phyloP scores from a whole-genome alignment of 805 yeast species.

The Saturnispora bothae region DNA sequence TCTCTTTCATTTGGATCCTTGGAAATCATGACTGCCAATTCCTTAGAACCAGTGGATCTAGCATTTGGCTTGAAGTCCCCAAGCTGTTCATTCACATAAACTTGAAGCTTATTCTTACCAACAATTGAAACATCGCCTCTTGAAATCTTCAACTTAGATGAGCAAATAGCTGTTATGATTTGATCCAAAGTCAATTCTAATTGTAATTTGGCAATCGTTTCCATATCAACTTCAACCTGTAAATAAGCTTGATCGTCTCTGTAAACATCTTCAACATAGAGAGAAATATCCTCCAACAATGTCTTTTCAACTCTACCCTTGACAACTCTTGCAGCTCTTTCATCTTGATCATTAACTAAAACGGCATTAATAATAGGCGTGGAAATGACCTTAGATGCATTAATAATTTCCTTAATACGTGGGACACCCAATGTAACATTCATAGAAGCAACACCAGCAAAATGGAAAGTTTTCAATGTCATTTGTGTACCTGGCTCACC shows the following conservation, averaged over 20 bases:
- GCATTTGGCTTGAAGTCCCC: slow-evolving; percentile 33
- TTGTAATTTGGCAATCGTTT: slow-evolving; percentile 81
- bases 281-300: slow-evolving; percentile 72
- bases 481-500: slow-evolving; percentile 99
- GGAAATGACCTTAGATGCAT: slow-evolving; percentile 89
- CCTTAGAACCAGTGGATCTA: slow-evolving; percentile 29
- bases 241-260: slow-evolving; percentile 67
- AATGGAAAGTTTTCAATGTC: slow-evolving; percentile 73
- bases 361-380: slow-evolving; percentile 96
- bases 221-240: slow-evolving; percentile 70
- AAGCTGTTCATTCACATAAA: slow-evolving; percentile 41
- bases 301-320: slow-evolving; percentile 97
- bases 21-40: slow-evolving; percentile 19
- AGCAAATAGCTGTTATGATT: slow-evolving; percentile 69
- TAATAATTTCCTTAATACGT: slow-evolving; percentile 96
- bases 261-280: slow-evolving; percentile 88
- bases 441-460: slow-evolving; percentile 99
- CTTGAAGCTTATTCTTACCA: slow-evolving; percentile 57
- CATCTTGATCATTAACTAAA: slow-evolving; percentile 85
- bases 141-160: slow-evolving; percentile 77
- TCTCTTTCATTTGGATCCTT: slow-evolving; percentile 30
- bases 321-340: slow-evolving; percentile 96
- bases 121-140: slow-evolving; percentile 59
- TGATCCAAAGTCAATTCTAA: slow-evolving; percentile 80
- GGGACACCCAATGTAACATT: slow-evolving; percentile 98